phyloP scores from a whole-genome alignment of 345 rosid species.

The Eucalyptus polybractea region DNA sequence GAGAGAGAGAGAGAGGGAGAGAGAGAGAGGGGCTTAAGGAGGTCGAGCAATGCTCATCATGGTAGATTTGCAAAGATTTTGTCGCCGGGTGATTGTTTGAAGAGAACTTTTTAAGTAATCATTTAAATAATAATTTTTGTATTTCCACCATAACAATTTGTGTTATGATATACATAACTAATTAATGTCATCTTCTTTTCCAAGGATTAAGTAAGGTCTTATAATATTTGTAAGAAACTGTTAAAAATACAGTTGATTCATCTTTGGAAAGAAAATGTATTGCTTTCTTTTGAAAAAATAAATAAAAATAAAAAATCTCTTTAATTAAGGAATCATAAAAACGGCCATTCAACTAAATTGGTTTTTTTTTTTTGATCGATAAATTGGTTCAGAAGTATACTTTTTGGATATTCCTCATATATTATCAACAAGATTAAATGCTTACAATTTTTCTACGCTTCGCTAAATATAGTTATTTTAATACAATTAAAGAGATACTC shows the following conservation, averaged over 20 bases:
- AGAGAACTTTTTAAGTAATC: background rate
- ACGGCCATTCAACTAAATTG: background rate
- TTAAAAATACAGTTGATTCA: background rate
- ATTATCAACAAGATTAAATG: background rate
- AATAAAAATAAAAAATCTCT: background rate
- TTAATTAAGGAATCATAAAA: background rate
- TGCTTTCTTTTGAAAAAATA: background rate
- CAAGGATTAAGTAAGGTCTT: background rate
- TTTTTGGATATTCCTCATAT: background rate
- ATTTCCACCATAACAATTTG: background rate
- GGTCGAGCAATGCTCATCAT: accelerated
- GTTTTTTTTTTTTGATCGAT: too few relatives aligned
- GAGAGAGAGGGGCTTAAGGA: background rate
- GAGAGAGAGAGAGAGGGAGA: too few relatives aligned
- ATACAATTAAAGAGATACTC: background rate
- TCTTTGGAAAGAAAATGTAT: background rate
- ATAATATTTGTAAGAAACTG: background rate
- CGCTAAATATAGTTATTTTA: background rate
- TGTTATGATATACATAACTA: background rate
- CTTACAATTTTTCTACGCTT: background rate
- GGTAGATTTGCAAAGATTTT: background rate
- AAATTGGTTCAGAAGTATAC: background rate
- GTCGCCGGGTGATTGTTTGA: accelerated
- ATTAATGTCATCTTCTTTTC: background rate
- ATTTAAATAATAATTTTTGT: background rate